These are phyloP conservation scores for Ogataea haglerorum DNA, from an alignment of 805 yeast species.

Conservation along the genomic window DNA sequence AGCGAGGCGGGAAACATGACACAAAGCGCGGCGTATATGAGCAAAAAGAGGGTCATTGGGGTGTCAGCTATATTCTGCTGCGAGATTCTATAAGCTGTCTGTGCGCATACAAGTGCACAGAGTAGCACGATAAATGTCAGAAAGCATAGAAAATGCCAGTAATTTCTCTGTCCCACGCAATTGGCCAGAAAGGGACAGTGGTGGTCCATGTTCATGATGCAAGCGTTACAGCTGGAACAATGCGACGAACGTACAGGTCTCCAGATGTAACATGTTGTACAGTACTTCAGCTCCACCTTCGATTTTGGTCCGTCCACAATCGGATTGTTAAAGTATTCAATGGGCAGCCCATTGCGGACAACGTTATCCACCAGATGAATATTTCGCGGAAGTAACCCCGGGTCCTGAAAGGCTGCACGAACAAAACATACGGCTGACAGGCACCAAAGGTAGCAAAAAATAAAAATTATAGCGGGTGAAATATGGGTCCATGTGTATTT, in stretches of 20 bases:
- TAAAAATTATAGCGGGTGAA: slow-evolving; percentile 52
- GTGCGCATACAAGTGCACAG: slow-evolving; percentile 26
- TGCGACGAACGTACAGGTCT: slow-evolving; percentile 74
- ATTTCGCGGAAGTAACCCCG: slow-evolving; percentile 69
- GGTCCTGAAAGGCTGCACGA: slow-evolving; percentile 58
- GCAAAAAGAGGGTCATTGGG: slow-evolving; percentile 50
- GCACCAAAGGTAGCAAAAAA: slow-evolving; percentile 58
- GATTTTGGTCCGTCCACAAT: slow-evolving; percentile 42
- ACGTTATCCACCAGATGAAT: slow-evolving; percentile 50
- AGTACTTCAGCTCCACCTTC: slow-evolving; percentile 42
- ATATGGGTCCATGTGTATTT: slow-evolving; percentile 55
- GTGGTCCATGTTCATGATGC: slow-evolving; percentile 62
- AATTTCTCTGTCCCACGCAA: slow-evolving; percentile 74
- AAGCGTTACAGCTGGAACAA: slow-evolving; percentile 65
- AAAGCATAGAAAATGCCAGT: slow-evolving; percentile 56
- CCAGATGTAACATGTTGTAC: slow-evolving; percentile 66
- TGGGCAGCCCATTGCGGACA: slow-evolving; percentile 40
- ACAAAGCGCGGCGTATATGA: slow-evolving; percentile 43
- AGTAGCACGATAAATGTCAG: slow-evolving; percentile 37
- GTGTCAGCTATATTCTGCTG: slow-evolving; percentile 15
- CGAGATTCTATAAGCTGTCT: slow-evolving; percentile 30
- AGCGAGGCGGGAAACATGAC: slow-evolving; percentile 56
- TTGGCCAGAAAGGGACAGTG: slow-evolving; percentile 65
- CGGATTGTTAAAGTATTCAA: slow-evolving; percentile 52
- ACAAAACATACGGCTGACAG: slow-evolving; percentile 46